Conservation (phyloP, 441 rosid species). For the Bruguiera hainesii region DNA sequence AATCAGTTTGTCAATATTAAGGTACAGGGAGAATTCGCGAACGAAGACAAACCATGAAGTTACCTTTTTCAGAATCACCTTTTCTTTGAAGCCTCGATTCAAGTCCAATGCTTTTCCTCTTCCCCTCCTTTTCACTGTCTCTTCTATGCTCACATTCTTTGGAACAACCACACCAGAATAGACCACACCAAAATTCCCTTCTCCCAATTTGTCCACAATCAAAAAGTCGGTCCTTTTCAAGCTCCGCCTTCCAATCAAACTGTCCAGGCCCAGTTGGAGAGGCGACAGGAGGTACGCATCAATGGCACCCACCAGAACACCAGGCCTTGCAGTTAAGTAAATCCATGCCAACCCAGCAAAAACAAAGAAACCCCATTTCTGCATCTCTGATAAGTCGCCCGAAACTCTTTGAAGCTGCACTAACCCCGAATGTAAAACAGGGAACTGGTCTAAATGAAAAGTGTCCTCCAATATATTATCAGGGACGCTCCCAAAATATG, state of each 20-base stretch:
- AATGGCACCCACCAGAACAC: slow-evolving; percentile 86
- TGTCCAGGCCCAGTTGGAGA: slow-evolving; percentile 66
- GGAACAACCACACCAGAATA: slow-evolving; percentile 78
- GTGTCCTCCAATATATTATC: slow-evolving; percentile 31
- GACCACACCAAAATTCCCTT: slow-evolving; percentile 93
- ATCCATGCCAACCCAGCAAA: slow-evolving; percentile 66
- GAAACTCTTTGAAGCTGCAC: slow-evolving; percentile 38
- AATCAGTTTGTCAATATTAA: no score
- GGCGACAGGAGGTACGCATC: slow-evolving; percentile 89
- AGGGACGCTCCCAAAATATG: slow-evolving; percentile 40
- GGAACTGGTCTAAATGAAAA: slow-evolving; percentile 33
- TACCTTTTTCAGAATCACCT: slow-evolving; percentile 90
- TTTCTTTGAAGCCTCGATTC: slow-evolving; percentile 55
- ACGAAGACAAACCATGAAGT: neutral
- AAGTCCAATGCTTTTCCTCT: slow-evolving; percentile 35
- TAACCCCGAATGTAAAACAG: slow-evolving; percentile 44
- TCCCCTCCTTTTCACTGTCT: slow-evolving; percentile 40
- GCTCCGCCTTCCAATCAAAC: slow-evolving; percentile 66
- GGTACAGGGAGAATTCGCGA: no score
- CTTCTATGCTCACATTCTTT: slow-evolving; percentile 44
- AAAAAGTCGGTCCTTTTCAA: slow-evolving; percentile 69
- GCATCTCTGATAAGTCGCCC: slow-evolving; percentile 46
- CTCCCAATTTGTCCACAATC: slow-evolving; percentile 77
- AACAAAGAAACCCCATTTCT: slow-evolving; percentile 59
- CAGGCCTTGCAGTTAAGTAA: slow-evolving; percentile 92